Evolutionary conservation across 805 yeast species (phyloP), one percentile per base, ranked within the genome.

Genomic region (Starmerella ratchasimensis): DNA sequence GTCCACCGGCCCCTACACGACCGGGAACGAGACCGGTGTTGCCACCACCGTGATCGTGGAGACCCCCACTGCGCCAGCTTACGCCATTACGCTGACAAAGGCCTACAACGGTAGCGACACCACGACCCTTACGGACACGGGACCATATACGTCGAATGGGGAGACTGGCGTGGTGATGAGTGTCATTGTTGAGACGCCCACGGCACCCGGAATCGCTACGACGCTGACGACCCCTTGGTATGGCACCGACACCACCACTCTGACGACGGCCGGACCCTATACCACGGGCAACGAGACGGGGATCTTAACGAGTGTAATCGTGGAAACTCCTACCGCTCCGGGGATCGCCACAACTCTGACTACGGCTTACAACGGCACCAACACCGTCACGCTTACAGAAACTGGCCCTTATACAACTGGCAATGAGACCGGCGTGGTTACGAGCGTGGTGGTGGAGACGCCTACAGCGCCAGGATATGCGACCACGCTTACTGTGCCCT

Each of bases 121-220:
- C 13, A 34, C 35, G 6, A 26, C 37, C 19, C 13, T 31, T 10
- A 37, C 39, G 4, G 14, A 17, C 5, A 26, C 34, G 13, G 35
- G 25, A 3, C 35, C 36, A 5, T 31, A 31, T 26, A 37, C 39
- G 9, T 9, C 20, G 13, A 18, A 4, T 5, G 17, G 16, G 26
- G 31, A 9, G 10, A 32, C 36, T 5, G 34, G 34, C 10, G 10
- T 25, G 5, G 28, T 20, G 4, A 31, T 29, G 5, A 19, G 24
- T 5, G 39, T 36, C 8, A 9, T 7, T 14, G 23, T 20, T 16
- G 32, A 25, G 28, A 30, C 34, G n/a, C 39, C 39, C 9, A 36
- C 39, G 6, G 28, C 36, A 14, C 31, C 40, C 8, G 26, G 24
- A 4, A 31, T 14, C 5, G 20, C 21, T 16, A 18, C 30, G 5